Conservation (phyloP, 2,329 filamentous ascomycete species). For the Ceratocystis eucalypticola region DNA sequence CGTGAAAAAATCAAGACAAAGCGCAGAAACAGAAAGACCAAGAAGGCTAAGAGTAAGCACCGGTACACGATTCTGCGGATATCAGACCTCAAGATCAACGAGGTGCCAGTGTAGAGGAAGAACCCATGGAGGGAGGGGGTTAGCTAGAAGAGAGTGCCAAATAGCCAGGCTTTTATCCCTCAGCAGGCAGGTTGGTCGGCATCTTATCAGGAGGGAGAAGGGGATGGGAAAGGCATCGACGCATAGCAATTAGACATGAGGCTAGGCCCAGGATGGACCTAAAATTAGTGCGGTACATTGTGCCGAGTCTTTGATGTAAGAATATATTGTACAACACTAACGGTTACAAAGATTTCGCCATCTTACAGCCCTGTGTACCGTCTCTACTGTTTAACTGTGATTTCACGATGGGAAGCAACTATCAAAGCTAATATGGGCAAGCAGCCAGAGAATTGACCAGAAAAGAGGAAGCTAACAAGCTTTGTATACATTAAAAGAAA, state of each 20-base stretch:
- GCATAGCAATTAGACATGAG: not conserved
- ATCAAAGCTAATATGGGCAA: not conserved
- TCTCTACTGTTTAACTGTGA: not conserved
- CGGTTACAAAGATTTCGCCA: not conserved
- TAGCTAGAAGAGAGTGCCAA: not conserved
- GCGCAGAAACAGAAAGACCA: conserved; percentile 58
- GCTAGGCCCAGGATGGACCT: not conserved
- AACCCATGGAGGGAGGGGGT: not conserved
- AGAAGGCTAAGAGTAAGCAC: conserved; percentile 78
- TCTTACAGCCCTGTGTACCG: not conserved
- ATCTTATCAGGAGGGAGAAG: too few relatives aligned
- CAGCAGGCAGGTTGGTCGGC: too few relatives aligned
- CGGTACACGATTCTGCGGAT: conserved; percentile 75
- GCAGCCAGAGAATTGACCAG: not conserved
- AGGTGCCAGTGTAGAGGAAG: conserved; percentile 8
- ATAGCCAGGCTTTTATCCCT: not conserved
- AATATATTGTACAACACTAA: conserved; percentile 16
- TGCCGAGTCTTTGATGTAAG: conserved; percentile 13
- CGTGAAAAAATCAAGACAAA: conserved; percentile 70
- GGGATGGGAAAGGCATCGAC: not conserved
- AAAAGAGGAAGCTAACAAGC: not conserved
- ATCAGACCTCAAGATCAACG: conserved; percentile 59
- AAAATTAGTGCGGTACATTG: not conserved
- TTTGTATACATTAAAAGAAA: not conserved
- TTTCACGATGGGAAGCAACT: not conserved